These are phyloP conservation scores for Paxillus ammoniavirescens DNA, from an alignment of 768 basidiomycete genomes.

Conservation along the genomic window DNA sequence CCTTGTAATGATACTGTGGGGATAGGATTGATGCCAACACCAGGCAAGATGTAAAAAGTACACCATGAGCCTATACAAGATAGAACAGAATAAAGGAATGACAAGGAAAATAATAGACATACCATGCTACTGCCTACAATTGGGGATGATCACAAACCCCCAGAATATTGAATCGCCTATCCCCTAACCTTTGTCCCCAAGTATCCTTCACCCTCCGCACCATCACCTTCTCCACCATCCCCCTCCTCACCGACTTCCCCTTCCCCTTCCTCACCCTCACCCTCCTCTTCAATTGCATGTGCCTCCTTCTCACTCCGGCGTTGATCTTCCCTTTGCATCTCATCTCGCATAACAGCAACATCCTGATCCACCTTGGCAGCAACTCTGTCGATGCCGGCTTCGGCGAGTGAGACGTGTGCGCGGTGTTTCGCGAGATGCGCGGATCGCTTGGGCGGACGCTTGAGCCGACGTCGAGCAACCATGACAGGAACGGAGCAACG, in stretches of 20 bases:
- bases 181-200: slow-evolving; percentile 24
- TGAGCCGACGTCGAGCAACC: slow-evolving; percentile 91
- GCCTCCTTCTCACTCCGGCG: slow-evolving; percentile 16
- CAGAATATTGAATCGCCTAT: slow-evolving; percentile 3
- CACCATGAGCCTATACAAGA: no score
- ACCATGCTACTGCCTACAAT: no score
- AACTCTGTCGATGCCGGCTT: slow-evolving; percentile 83
- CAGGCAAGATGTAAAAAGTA: no score
- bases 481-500: slow-evolving; percentile 96
- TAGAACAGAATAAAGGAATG: no score
- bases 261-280: slow-evolving; percentile 27
- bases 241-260: slow-evolving; percentile 22
- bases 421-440: slow-evolving; percentile 83
- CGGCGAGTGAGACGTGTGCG: slow-evolving; percentile 80
- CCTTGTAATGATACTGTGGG: no score
- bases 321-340: slow-evolving; percentile 69
- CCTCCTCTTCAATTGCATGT: slow-evolving; percentile 20
- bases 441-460: slow-evolving; percentile 77
- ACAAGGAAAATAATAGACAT: no score
- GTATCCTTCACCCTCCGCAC: slow-evolving; percentile 32
- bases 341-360: slow-evolving; percentile 76
- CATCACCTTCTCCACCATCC: slow-evolving; percentile 20
- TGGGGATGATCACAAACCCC: no score
- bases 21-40: no score
- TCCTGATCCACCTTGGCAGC: slow-evolving; percentile 84